These are phyloP conservation scores for Diaporthe longicolla DNA, from an alignment of 2,329 filamentous ascomycete species.

Conservation along the genomic window DNA sequence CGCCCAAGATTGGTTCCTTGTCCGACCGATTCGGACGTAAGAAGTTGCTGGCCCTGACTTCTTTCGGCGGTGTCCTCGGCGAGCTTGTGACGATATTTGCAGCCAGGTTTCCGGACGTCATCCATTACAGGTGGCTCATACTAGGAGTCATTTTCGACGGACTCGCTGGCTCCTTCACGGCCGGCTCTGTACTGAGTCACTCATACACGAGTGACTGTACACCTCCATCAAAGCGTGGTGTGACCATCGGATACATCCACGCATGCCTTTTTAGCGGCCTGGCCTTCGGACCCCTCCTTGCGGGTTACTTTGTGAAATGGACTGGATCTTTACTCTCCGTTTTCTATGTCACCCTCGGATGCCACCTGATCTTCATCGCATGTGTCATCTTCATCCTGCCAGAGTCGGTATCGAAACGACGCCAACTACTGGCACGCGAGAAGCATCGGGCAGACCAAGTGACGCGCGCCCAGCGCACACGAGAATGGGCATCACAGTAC, in stretches of 20 bases:
- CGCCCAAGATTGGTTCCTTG: constrained; percentile 85
- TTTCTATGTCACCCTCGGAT: constrained; percentile 84
- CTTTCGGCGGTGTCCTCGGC: constrained; percentile 78
- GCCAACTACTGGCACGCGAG: constrained; percentile 78
- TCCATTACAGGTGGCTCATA: constrained; percentile 85
- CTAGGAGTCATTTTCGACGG: constrained; percentile 85
- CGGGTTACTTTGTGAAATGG: constrained; percentile 82
- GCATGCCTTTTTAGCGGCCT: constrained; percentile 91
- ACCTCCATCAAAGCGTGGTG: constrained; percentile 81
- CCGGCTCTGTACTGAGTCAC: constrained; percentile 81
- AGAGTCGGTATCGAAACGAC: constrained; percentile 84
- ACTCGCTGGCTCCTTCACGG: constrained; percentile 88
- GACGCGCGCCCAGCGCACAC: constrained; percentile 51
- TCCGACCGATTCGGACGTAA: constrained; percentile 91
- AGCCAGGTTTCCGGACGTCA: constrained; percentile 78
- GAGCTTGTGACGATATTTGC: constrained; percentile 86
- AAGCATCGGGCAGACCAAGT: constrained; percentile 69
- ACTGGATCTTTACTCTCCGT: constrained; percentile 83
- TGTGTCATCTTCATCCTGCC: constrained; percentile 81
- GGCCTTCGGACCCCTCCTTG: constrained; percentile 85
- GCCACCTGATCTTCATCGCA: constrained; percentile 80
- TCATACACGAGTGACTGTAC: constrained; percentile 94
- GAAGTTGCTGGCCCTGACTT: constrained; percentile 79
- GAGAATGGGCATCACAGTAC: constrained; percentile 40
- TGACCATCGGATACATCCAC: constrained; percentile 91